Percentiles rank a stretch among this genome's conserved stretches.
Evolutionary conservation across 257 asterid genomes (phyloP).

Genomic region (Plantago elongata): DNA sequence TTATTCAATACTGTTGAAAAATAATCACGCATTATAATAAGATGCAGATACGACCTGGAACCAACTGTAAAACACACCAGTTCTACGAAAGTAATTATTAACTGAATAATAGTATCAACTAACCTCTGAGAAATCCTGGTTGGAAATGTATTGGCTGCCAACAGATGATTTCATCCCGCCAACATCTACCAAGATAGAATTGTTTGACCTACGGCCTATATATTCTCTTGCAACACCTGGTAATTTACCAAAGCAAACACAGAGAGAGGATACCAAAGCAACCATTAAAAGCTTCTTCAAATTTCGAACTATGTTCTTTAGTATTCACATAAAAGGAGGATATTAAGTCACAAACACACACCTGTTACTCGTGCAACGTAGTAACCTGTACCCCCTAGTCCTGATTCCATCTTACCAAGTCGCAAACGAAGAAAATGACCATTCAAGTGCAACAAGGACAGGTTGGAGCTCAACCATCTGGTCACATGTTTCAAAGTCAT

Average conservation of each 20-base stretch:
- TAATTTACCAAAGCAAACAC: constrained; percentile 11
- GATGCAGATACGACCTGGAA: too few relatives aligned
- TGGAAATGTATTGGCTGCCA: constrained; percentile 66
- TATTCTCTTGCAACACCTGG: constrained; percentile 34
- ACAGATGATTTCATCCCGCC: constrained; percentile 63
- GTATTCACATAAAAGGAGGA: too few relatives aligned
- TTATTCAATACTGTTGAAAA: too few relatives aligned
- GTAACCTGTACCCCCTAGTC: constrained; percentile 51
- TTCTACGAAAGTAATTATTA: not conserved
- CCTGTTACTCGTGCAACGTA: constrained; percentile 66
- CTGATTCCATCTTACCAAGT: constrained; percentile 49
- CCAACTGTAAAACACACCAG: not conserved
- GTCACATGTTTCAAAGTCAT: not conserved
- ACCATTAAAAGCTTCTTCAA: constrained; percentile 2
- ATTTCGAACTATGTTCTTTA: not conserved
- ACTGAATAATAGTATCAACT: not conserved
- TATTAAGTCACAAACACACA: constrained; percentile 25
- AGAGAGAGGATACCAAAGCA: not conserved
- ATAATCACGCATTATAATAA: too few relatives aligned
- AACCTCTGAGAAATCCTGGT: constrained; percentile 78
- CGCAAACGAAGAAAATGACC: constrained; percentile 72
- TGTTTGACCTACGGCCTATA: constrained; percentile 25
- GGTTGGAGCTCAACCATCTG: constrained; percentile 53
- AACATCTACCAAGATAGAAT: constrained; percentile 45
- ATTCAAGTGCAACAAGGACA: constrained; percentile 32